phyloP scores from a whole-genome alignment of 2,329 filamentous ascomycete genomes.

The Chrysoporthe austroafricana region DNA sequence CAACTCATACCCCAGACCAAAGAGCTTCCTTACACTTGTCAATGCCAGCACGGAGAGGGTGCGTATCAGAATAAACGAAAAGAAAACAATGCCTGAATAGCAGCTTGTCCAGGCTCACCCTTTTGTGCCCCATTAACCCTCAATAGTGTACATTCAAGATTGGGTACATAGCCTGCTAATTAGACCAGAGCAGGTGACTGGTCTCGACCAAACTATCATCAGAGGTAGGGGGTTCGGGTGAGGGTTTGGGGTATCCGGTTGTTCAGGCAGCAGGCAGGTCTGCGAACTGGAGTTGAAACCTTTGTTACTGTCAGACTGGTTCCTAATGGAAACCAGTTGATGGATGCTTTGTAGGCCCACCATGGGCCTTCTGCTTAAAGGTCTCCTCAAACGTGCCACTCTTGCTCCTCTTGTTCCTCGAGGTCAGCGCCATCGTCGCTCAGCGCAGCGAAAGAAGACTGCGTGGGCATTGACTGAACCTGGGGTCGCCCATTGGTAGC shows the following conservation, averaged over 20 bases:
- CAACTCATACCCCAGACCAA: constrained; percentile 20
- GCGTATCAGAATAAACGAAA: constrained; percentile 10
- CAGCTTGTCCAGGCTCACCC: constrained; percentile 10
- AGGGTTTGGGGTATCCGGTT: background rate
- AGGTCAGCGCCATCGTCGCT: constrained; percentile 45
- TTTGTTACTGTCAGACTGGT: constrained; percentile 6
- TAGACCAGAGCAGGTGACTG: constrained; percentile 8
- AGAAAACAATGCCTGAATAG: constrained; percentile 10
- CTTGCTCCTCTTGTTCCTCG: constrained; percentile 50
- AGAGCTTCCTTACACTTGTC: background rate
- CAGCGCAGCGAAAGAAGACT: constrained; percentile 54
- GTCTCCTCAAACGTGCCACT: constrained; percentile 53
- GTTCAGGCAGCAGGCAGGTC: background rate
- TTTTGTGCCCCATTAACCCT: constrained; percentile 12
- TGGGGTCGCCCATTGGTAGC: constrained; percentile 37
- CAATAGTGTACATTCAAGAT: constrained; percentile 27
- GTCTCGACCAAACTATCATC: background rate
- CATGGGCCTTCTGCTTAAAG: background rate
- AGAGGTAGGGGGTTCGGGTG: no score
- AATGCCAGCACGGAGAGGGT: constrained; percentile 9
- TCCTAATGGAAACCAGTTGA: background rate
- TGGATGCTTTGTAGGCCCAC: background rate
- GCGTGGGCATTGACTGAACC: constrained; percentile 42
- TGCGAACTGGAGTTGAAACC: background rate
- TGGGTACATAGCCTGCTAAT: constrained; percentile 18